Base-by-base conservation (phyloP, 768 basidiomycete genomes). In the Zangia roseola region DNA sequence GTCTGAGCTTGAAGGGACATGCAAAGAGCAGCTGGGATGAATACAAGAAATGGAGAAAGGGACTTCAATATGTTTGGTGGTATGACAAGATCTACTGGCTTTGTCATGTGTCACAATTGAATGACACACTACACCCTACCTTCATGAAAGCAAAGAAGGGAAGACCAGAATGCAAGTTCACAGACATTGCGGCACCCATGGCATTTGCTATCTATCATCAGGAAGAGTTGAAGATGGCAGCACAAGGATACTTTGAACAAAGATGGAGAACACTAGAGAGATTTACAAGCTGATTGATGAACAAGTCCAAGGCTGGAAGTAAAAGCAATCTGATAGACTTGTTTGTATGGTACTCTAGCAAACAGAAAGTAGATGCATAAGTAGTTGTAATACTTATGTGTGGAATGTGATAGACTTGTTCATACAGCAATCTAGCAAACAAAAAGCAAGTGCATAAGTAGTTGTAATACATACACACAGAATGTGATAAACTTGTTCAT, bases 61-160 rank as follows among this genome's bases (percentile, higher is more conserved):
- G 5, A 10, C 35, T 56, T 0, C 3, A 6, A 4, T 56, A 56
- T 20, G 1, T n/a, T 13, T 24, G 19, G 4, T 12, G 46, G 4
- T 53, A 56, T 47, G 24, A 20, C 13, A 47, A 44, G 33, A 55
- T 56, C 2, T 56, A 53, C 14, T 56, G 28, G 6, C n/a, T 33
- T 4, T 55, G 55, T 9, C 55, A 56, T 0, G 13, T 56, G 0
- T 45, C 55, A 12, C 43, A 49, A 3, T 33, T 48, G 9, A 40
- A 21, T 0, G 49, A 55, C 12, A 23, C 4, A 0, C 45, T 56
- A 0, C 53, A 56, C 24, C 35, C 38, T 1, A 41, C 13, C 1
- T 50, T 37, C 5, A 19, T 12, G 2, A 48, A 45, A 17, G 26
- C 17, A 6, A 37, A 14, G 2, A 36, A 52, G 16, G 35, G 26